Percentiles rank a stretch among this genome's conserved stretches.
These are phyloP conservation scores for Diaporthe australafricana DNA, from an alignment of 2,329 filamentous ascomycete genomes.

Conservation along the genomic window DNA sequence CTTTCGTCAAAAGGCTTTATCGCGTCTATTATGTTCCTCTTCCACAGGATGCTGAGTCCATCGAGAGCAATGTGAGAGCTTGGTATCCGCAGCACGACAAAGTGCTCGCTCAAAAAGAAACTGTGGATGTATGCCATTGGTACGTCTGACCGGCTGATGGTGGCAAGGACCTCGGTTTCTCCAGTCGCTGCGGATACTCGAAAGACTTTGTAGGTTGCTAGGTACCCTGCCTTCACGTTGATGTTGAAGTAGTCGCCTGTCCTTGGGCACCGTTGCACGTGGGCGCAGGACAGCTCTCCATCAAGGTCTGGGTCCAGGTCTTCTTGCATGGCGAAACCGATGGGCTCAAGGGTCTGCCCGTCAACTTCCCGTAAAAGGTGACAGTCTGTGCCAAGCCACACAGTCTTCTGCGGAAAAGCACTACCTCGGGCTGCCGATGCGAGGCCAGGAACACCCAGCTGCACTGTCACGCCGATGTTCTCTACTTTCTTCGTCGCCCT, in stretches of 20 bases:
- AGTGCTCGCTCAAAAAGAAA: slow-evolving; percentile 77
- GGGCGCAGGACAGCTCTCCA: slow-evolving; percentile 76
- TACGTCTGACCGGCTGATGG: slow-evolving; percentile 62
- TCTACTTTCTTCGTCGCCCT: slow-evolving; percentile 49
- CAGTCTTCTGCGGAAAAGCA: slow-evolving; percentile 47
- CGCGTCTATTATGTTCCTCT: slow-evolving; percentile 75
- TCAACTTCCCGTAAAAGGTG: slow-evolving; percentile 69
- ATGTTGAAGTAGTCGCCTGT: slow-evolving; percentile 86
- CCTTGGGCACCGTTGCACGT: slow-evolving; percentile 76
- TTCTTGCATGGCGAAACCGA: slow-evolving; percentile 70
- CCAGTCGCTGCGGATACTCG: slow-evolving; percentile 71
- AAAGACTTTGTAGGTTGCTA: slow-evolving; percentile 76
- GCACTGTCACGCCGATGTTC: slow-evolving; percentile 76
- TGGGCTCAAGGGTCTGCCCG: slow-evolving; percentile 77
- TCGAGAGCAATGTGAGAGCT: slow-evolving; percentile 68
- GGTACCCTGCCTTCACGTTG: slow-evolving; percentile 74
- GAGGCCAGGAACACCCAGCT: slow-evolving; percentile 41
- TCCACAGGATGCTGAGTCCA: slow-evolving; percentile 72
- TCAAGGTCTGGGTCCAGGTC: slow-evolving; percentile 75
- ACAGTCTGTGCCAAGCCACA: slow-evolving; percentile 67
- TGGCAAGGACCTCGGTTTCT: slow-evolving; percentile 77
- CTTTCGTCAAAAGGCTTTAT: slow-evolving; percentile 71
- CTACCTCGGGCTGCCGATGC: background rate
- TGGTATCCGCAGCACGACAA: slow-evolving; percentile 80
- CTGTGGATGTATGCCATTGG: slow-evolving; percentile 84